Evolutionary conservation across 306 rosid genomes (phyloP), one percentile per base, ranked within the genome.

Genomic region (Amphicarpaea edgeworthii): DNA sequence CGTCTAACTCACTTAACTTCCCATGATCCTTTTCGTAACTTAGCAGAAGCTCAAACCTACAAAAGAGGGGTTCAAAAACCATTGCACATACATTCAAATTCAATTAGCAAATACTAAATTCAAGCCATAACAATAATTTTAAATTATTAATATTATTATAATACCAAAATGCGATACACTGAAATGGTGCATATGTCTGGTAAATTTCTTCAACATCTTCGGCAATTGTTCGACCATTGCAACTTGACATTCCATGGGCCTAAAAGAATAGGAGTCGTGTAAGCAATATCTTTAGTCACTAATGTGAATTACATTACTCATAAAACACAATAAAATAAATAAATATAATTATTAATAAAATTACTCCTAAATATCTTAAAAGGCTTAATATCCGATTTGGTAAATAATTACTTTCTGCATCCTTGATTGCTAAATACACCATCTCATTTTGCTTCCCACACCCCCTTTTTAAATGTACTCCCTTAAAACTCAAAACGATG

Each of bases 111-210:
- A 54, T 9, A 9, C 14, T 10, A 20, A 54, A 54, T 54, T 21
- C 1, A 54, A 54, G 5, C 32, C 7, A 2, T 9, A 46, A 47
- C 21, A 47, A 47, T 47, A 47, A 47, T 47, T 6, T 6, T 21
- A 54, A 23, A 8, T 10, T 20, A 9, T 8, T 20, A 53, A 3
- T 30, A 4, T 30, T 30, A 4, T 30, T 53, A 21, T 21, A 21
- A 54, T 54, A 54, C 61, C 61, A 54, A 54, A 8, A 54, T 54
- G 26, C 62, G 14, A 54, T 23, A 23, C 34, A 21, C 34, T 54
- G 32, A 3, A 54, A 54, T 54, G 61, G 61, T 21, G 61, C 34
- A 11, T 54, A 54, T 54, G 23, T 54, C 7, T 1, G 1, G 30
- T 54, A 54, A 21, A 55, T 11, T 23, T 55, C 3, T 4, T 55